Evolutionary conservation across 495 filamentous ascomycete genomes (phyloP), one percentile per base, ranked within the genome.

Genomic region (Amorphotheca resinae): DNA sequence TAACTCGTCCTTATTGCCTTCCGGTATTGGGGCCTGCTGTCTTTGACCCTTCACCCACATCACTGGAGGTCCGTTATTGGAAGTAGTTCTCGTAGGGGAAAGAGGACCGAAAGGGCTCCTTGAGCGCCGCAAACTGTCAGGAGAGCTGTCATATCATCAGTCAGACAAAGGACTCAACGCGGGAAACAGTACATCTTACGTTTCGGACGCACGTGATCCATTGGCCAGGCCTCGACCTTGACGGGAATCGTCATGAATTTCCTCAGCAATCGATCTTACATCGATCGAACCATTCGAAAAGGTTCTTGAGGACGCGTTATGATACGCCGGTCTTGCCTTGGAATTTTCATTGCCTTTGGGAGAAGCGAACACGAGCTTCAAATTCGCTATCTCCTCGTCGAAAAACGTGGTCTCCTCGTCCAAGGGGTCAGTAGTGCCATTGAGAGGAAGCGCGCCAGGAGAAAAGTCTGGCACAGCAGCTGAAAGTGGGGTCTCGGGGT

Each of bases 391-490:
- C 44, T 73, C 65, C 40, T 69, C 62, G 50, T 82, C 68, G 2
- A 64, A 63, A 53, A 77, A 75, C 3, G 66, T 59, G 38, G 59
- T 59, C 51, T 62, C 64, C 25, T 45, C 51, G 33, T 67, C 60
- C 57, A 64, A 56, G 51, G 69, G 67, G 38, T 63, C 52, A 42
- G 62, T 52, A 55, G 61, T 56, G 22, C 48, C 50, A 54, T 70
- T 73, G 30, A 61, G 58, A 35, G 56, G 42, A 15, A 55, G 51
- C 25, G 63, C 56, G 22, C 67, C 69, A 40, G 84, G 84, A 16
- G 80, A 70, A 54, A 85, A 91, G 45, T 87, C 84, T 0, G 82
- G 79, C 5, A 84, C 84, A 14, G 73, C 66, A 6, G 84, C 81
- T 17, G 83, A 87, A 21, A 91, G 67, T 32, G 73, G 68, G 2